These are phyloP conservation scores for Cyberlindnera veronae DNA, from an alignment of 805 yeast genomes.

Conservation along the genomic window DNA sequence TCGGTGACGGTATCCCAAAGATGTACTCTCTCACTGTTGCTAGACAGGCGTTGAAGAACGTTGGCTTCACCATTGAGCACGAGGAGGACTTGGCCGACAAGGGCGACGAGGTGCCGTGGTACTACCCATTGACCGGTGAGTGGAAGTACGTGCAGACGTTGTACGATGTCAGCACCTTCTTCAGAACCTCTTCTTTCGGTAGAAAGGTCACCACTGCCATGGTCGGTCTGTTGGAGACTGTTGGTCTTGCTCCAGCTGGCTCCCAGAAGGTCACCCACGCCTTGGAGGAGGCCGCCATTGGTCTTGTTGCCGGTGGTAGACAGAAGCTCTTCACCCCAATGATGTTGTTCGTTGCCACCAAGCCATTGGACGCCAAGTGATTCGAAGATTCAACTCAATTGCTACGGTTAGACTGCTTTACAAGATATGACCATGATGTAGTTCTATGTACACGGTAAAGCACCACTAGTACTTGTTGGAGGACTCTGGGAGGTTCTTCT, in stretches of 20 bases:
- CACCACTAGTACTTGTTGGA: constrained; percentile 1
- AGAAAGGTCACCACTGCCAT: constrained; percentile 79
- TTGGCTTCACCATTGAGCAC: constrained; percentile 80
- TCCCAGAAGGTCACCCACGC: constrained; percentile 87
- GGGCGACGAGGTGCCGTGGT: constrained; percentile 92
- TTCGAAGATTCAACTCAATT: too few species aligned
- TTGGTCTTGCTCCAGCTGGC: constrained; percentile 92
- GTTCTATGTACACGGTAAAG: too few species aligned
- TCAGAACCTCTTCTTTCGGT: constrained; percentile 86
- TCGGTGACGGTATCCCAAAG: constrained; percentile 98
- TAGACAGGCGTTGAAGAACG: constrained; percentile 74
- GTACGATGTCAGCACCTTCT: constrained; percentile 74
- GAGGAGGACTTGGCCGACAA: constrained; percentile 79
- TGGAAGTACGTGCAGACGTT: constrained; percentile 81
- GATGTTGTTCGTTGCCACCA: constrained; percentile 89
- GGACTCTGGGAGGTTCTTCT: constrained; percentile 27
- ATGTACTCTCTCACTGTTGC: constrained; percentile 89
- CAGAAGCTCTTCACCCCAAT: constrained; percentile 92
- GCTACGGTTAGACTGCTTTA: too few species aligned
- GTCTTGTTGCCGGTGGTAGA: constrained; percentile 90
- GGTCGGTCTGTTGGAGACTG: constrained; percentile 76
- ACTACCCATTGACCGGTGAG: constrained; percentile 93
- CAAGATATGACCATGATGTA: too few species aligned
- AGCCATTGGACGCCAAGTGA: constrained; percentile 48
- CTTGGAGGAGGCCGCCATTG: constrained; percentile 94